Conservation (phyloP, 192 early-diverging fungal species). For the Coemansia javaensis region DNA sequence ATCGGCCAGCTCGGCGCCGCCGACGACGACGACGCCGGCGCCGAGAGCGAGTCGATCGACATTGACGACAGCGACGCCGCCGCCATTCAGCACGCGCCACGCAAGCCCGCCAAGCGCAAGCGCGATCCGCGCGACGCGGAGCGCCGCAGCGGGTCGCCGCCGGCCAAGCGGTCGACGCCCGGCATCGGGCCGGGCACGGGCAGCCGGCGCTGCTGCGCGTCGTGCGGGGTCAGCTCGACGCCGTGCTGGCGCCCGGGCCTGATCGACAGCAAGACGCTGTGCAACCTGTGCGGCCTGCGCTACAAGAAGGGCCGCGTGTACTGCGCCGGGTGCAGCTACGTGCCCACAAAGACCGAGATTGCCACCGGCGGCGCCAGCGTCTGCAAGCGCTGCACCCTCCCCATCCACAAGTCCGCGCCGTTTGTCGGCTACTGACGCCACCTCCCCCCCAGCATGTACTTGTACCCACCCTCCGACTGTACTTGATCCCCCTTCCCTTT, state of each 20-base stretch:
- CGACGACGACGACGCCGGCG: conserved; percentile 17
- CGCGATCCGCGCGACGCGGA: conserved; percentile 17
- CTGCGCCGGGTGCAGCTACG: conserved; percentile 47
- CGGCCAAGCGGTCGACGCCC: conserved; percentile 4
- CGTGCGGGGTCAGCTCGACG: conserved; percentile 45
- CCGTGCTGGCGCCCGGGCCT: conserved; percentile 56
- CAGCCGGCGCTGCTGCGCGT: conserved; percentile 45
- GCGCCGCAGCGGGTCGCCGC: conserved; percentile 20
- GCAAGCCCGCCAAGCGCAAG: conserved; percentile 35
- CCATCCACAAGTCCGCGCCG: conserved; percentile 12
- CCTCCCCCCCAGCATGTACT: background rate
- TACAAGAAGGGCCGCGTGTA: conserved; percentile 56
- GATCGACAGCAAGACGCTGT: conserved; percentile 52
- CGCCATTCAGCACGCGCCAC: background rate
- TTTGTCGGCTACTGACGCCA: background rate
- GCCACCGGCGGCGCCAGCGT: conserved; percentile 45
- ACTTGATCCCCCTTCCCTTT: background rate
- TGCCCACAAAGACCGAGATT: conserved; percentile 54
- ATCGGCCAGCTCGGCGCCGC: conserved; percentile 24
- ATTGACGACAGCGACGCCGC: conserved; percentile 20
- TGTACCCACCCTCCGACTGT: background rate
- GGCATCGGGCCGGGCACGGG: background rate
- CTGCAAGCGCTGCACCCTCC: conserved; percentile 36
- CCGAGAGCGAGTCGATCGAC: conserved; percentile 29
- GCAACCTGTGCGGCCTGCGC: conserved; percentile 51